Evolutionary conservation across 179 eudicot genomes (phyloP), one percentile per base, ranked within the genome.

Genomic region (Gypsophila paniculata): DNA sequence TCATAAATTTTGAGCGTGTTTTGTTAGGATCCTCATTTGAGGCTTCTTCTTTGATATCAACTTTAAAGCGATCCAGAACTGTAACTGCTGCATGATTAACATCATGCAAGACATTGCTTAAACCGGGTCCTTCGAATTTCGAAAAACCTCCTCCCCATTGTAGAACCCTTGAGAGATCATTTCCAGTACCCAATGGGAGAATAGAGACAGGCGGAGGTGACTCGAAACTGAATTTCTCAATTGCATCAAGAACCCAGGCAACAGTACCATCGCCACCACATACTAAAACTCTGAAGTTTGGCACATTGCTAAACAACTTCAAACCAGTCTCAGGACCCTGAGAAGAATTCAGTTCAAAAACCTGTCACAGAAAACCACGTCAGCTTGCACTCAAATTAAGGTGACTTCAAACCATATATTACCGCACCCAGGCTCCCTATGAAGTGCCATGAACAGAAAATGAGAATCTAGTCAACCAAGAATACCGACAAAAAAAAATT

Each of bases 201-300:
- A 91, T 80, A 61, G 95, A 86, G 76, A 91, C 95, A 38, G 97
- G 90, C 61, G 97, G 97, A 60, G 95, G 95, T 46, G 95, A 89
- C 75, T 84, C 97, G 42, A 89, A 89, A 74, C 83, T 81, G 36
- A 79, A 81, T 75, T 70, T 86, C 80, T 91, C 90, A 75, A 91
- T 91, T 46, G 89, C 89, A 86, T 89, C 88, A 81, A 91, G 89
- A 60, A 91, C 89, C 97, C 97, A 91, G 9, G 97, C 95, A 72
- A 87, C 90, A 58, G 92, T 89, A 66, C 95, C 97, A 77, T 91
- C 97, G 69, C 95, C 97, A 75, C 97, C 97, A 75, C 97, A 89
- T 36, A 89, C 90, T 85, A 91, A 79, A 75, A 91, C 92, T 75
- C 92, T 82, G 57, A 89, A 87, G 78, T 86, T 82, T 69, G 85